Conservation (phyloP, 2,329 filamentous ascomycete species). For the Xylaria multiplex region DNA sequence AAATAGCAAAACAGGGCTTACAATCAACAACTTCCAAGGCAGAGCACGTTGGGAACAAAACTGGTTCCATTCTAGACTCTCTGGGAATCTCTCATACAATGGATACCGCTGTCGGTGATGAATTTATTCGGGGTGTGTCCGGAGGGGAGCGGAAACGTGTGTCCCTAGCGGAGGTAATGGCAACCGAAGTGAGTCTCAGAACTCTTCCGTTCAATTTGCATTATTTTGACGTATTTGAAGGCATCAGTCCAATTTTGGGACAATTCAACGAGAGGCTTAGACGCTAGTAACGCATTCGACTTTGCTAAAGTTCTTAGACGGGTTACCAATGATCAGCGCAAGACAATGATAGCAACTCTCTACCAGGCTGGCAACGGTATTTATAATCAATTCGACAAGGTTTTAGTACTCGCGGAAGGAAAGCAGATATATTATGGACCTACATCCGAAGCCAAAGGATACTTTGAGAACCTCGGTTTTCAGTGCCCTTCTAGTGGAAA, state of each 20-base stretch:
- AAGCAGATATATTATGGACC: slow-evolving; percentile 78
- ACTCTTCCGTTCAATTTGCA: not conserved
- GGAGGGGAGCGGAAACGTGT: slow-evolving; percentile 12
- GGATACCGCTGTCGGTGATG: not conserved
- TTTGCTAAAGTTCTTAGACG: slow-evolving; percentile 70
- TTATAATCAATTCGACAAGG: slow-evolving; percentile 72
- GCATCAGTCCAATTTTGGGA: slow-evolving; percentile 77
- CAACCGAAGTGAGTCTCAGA: slow-evolving; percentile 11
- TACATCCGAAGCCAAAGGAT: slow-evolving; percentile 69
- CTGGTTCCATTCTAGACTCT: slow-evolving; percentile 5
- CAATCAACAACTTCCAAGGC: slow-evolving; percentile 72
- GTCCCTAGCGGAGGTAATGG: slow-evolving; percentile 6
- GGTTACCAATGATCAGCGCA: slow-evolving; percentile 3
- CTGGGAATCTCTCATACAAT: slow-evolving; percentile 58
- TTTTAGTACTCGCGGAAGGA: slow-evolving; percentile 73
- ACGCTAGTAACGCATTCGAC: slow-evolving; percentile 72
- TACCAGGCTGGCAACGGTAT: slow-evolving; percentile 69
- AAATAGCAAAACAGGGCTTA: slow-evolving; percentile 52
- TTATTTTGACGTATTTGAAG: slow-evolving; percentile 53
- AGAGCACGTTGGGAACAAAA: slow-evolving; percentile 47
- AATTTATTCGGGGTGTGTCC: slow-evolving; percentile 8
- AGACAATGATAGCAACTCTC: slow-evolving; percentile 69
- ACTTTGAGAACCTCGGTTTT: slow-evolving; percentile 78
- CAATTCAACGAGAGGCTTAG: slow-evolving; percentile 73
- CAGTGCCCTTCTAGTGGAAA: slow-evolving; percentile 76